Percentiles rank a stretch among this genome's conserved stretches.
Conservation (phyloP, 257 asterid genomes). For the Capsicum baccatum region DNA sequence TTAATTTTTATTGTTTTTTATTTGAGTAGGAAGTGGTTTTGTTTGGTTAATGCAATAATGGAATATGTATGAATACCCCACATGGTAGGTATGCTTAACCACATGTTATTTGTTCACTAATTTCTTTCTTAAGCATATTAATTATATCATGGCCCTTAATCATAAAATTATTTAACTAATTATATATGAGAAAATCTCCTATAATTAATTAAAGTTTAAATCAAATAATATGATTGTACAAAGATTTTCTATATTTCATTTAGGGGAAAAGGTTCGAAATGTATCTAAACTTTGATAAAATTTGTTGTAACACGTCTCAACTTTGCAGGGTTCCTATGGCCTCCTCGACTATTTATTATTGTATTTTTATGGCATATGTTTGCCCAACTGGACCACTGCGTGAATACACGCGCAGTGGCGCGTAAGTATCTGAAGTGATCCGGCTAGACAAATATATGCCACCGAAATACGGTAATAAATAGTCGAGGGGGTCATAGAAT, state of each 20-base stretch:
- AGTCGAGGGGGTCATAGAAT: no score
- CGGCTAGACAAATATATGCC: no score
- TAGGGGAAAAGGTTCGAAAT: no score
- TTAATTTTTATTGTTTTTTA: not conserved
- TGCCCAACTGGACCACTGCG: no score
- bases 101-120: not conserved
- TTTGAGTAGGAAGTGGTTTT: slow-evolving; percentile 2
- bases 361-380: no score
- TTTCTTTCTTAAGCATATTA: not conserved
- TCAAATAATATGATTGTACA: not conserved
- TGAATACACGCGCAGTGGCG: no score
- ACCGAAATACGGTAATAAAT: no score
- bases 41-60: slow-evolving; percentile 22
- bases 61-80: not conserved
- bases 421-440: no score
- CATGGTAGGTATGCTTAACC: slow-evolving; percentile 27
- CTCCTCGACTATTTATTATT: no score
- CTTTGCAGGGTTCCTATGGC: no score
- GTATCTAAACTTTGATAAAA: no score
- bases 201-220: not conserved
- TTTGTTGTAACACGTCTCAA: no score
- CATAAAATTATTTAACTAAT: not conserved
- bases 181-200: not conserved
- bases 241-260: not conserved
- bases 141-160: not conserved